Conservation (phyloP, 73 alveolate genomes). For the Durusdinium trenchii region DNA sequence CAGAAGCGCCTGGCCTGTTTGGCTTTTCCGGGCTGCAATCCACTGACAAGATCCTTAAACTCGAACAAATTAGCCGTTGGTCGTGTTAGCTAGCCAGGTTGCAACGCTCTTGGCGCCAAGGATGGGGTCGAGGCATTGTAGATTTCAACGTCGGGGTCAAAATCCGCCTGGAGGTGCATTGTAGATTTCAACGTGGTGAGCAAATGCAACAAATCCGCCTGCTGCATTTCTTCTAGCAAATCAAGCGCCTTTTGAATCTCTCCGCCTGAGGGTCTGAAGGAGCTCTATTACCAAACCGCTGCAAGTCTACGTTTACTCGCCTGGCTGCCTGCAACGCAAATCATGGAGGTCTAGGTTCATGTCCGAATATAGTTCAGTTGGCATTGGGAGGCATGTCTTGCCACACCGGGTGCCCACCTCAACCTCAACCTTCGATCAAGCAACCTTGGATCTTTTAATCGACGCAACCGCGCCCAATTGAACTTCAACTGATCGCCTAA, state of each 20-base stretch:
- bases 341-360: too few relatives aligned
- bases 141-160: background rate
- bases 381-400: too few relatives aligned
- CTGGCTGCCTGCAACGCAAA: too few relatives aligned
- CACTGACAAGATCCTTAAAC: background rate
- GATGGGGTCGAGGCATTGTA: background rate
- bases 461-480: too few relatives aligned
- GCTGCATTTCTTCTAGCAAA: slow-evolving; percentile 23
- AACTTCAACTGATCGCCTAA: too few relatives aligned
- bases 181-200: background rate
- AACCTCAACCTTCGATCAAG: too few relatives aligned
- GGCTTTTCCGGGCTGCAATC: slow-evolving; percentile 4
- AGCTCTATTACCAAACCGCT: background rate
- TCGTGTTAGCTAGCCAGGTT: background rate
- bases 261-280: background rate
- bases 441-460: too few relatives aligned
- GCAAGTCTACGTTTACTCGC: background rate
- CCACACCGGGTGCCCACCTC: too few relatives aligned
- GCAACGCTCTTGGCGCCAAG: background rate
- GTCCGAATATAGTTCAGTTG: too few relatives aligned
- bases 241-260: background rate
- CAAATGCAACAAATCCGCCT: background rate
- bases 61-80: background rate
- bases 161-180: background rate
- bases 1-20: background rate